Evolutionary conservation across 257 asterid genomes (phyloP).

Genomic region (Przewalskia tangutica): DNA sequence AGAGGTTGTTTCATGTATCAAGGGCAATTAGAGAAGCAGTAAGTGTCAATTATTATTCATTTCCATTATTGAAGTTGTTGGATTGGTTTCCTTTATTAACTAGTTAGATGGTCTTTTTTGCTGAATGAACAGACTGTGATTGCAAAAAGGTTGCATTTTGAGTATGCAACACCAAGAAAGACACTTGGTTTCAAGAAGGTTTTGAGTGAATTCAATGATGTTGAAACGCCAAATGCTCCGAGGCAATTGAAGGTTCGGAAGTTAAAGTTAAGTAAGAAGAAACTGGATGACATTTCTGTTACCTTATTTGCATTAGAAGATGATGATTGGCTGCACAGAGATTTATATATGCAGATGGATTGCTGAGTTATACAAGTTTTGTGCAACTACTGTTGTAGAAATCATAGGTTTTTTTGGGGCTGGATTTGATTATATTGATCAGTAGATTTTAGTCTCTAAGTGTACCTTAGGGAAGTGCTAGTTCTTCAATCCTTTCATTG

Average conservation of each 20-base stretch:
- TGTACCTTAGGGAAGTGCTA: conserved; percentile 15
- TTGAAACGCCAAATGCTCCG: conserved; percentile 12
- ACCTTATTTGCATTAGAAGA: background rate
- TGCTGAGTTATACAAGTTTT: background rate
- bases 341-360: background rate
- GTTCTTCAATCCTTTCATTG: conserved; percentile 51
- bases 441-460: conserved; percentile 9
- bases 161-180: conserved; percentile 43
- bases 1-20: conserved; percentile 47
- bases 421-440: background rate
- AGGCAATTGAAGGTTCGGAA: background rate
- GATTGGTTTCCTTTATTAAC: too few relatives aligned
- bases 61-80: too few relatives aligned
- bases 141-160: conserved; percentile 46
- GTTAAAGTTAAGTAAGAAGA: background rate
- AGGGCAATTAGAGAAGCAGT: conserved; percentile 53
- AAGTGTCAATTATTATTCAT: conserved; percentile 5
- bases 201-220: conserved; percentile 3
- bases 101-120: too few relatives aligned
- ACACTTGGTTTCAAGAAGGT: conserved; percentile 21
- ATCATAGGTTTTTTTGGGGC: too few relatives aligned
- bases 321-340: background rate
- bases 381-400: background rate
- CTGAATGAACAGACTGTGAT: conserved; percentile 30
- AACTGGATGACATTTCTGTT: conserved; percentile 1